A percentile compares a stretch with the other conserved stretches of the same genome.
These are phyloP conservation scores for Aspergillus brasiliensis DNA, from an alignment of 2,329 filamentous ascomycete genomes.

Conservation along the genomic window DNA sequence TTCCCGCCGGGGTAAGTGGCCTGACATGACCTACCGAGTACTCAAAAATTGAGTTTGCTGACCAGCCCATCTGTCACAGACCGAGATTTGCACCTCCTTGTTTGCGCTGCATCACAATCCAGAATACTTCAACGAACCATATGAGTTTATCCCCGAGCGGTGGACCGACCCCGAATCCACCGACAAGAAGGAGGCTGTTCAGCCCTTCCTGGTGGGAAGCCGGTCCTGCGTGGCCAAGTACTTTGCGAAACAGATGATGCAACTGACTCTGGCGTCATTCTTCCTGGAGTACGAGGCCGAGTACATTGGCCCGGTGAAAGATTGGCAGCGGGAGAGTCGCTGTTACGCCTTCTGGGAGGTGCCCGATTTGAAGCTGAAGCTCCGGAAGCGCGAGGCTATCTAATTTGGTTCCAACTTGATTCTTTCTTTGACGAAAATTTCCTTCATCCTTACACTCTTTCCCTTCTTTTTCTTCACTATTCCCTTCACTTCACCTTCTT, in stretches of 20 bases:
- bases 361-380: slow-evolving; percentile 24
- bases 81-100: slow-evolving; percentile 31
- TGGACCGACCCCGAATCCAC: slow-evolving; percentile 31
- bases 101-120: slow-evolving; percentile 37
- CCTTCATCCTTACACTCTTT: too few species aligned
- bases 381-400: slow-evolving; percentile 8
- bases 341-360: slow-evolving; percentile 33
- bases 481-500: background rate
- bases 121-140: slow-evolving; percentile 32
- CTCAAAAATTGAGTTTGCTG: background rate
- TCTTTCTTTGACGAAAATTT: background rate
- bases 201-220: slow-evolving; percentile 30
- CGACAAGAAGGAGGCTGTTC: slow-evolving; percentile 26
- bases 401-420: background rate
- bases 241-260: slow-evolving; percentile 31
- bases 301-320: slow-evolving; percentile 24
- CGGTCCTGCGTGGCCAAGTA: slow-evolving; percentile 31
- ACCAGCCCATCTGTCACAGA: slow-evolving; percentile 7
- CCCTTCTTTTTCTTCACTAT: background rate
- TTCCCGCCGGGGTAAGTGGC: slow-evolving; percentile 27
- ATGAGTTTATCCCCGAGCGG: slow-evolving; percentile 35
- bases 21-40: background rate
- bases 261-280: slow-evolving; percentile 26
- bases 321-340: slow-evolving; percentile 26
- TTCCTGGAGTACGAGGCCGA: slow-evolving; percentile 29